Percentiles rank a stretch among this genome's conserved stretches.
phyloP scores from a whole-genome alignment of 768 basidiomycete species.

The Phanerochaete sordida region DNA sequence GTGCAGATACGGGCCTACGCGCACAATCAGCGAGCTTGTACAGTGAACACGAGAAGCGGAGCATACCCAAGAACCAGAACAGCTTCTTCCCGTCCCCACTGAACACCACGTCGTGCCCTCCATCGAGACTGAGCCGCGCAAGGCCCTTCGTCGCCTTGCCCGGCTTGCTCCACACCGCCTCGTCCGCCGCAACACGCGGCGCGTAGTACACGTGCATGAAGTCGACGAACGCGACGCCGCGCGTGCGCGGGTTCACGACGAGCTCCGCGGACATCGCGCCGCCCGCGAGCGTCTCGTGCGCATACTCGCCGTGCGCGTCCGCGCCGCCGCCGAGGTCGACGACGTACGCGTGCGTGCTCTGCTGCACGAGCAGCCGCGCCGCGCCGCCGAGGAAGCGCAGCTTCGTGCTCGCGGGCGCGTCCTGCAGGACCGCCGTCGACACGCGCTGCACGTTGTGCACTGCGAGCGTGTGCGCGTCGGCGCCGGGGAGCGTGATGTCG shows the following conservation, averaged over 20 bases:
- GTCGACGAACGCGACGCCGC: conserved; percentile 61
- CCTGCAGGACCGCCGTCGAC: conserved; percentile 44
- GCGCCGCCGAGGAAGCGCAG: conserved; percentile 55
- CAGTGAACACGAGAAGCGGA: neutral
- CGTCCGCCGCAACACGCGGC: conserved; percentile 35
- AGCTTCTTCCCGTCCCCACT: conserved; percentile 60
- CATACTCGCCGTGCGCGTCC: conserved; percentile 45
- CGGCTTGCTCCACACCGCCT: conserved; percentile 66
- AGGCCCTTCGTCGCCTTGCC: conserved; percentile 61
- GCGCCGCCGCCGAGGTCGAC: conserved; percentile 47
- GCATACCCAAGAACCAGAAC: conserved; percentile 72
- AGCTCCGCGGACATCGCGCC: conserved; percentile 60
- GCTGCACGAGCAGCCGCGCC: conserved; percentile 57
- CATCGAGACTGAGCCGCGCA: conserved; percentile 64
- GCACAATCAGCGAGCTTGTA: neutral
- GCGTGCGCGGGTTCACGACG: conserved; percentile 31
- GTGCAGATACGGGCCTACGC: conserved; percentile 59
- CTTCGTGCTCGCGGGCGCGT: conserved; percentile 37
- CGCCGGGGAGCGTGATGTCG: conserved; percentile 47
- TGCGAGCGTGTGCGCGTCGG: conserved; percentile 27
- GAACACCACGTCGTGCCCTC: conserved; percentile 67
- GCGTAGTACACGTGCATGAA: conserved; percentile 65
- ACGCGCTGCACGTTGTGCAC: conserved; percentile 50
- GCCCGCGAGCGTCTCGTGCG: conserved; percentile 43
- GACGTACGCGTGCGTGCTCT: conserved; percentile 43